Evolutionary conservation across 75 land plant genomes (phyloP).

Genomic region (Sequoiadendron giganteum): DNA sequence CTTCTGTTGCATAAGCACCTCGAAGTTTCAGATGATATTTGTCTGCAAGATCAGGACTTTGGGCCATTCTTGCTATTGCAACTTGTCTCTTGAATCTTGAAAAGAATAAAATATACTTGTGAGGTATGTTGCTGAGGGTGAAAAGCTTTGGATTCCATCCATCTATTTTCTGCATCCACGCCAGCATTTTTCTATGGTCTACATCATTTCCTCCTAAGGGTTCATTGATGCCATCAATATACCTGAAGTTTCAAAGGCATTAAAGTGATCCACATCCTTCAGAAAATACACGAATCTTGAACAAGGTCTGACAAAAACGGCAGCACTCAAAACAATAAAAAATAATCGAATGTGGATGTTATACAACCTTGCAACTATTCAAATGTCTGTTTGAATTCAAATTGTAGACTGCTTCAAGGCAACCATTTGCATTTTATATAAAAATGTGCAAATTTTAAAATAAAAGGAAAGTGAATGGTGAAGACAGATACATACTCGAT

Average conservation of each 20-base stretch:
- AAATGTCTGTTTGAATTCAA: neutral
- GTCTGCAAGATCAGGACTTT: slow-evolving; percentile 74
- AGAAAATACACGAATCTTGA: neutral
- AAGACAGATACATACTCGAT: slow-evolving; percentile 59
- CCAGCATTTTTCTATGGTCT: slow-evolving; percentile 31
- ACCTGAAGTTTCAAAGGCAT: slow-evolving; percentile 43
- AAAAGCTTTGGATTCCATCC: slow-evolving; percentile 82
- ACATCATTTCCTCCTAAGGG: slow-evolving; percentile 40
- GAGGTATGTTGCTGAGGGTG: slow-evolving; percentile 71
- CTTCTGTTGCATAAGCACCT: slow-evolving; percentile 78
- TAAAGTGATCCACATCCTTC: neutral
- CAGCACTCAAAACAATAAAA: neutral
- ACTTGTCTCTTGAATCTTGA: slow-evolving; percentile 80
- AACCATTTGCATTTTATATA: neutral
- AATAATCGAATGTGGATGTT: neutral
- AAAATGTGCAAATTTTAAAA: neutral
- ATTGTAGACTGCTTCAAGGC: neutral
- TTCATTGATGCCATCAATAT: slow-evolving; percentile 64
- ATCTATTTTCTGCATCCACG: slow-evolving; percentile 87
- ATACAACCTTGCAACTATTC: neutral
- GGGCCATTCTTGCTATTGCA: slow-evolving; percentile 84
- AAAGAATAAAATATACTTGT: slow-evolving; percentile 49
- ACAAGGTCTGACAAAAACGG: neutral
- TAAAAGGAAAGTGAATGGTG: neutral
- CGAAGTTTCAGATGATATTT: slow-evolving; percentile 73